A percentile compares a stretch with the other conserved stretches of the same genome.
Evolutionary conservation across 805 yeast species (phyloP).

Genomic region (Candida cerambycidarum): DNA sequence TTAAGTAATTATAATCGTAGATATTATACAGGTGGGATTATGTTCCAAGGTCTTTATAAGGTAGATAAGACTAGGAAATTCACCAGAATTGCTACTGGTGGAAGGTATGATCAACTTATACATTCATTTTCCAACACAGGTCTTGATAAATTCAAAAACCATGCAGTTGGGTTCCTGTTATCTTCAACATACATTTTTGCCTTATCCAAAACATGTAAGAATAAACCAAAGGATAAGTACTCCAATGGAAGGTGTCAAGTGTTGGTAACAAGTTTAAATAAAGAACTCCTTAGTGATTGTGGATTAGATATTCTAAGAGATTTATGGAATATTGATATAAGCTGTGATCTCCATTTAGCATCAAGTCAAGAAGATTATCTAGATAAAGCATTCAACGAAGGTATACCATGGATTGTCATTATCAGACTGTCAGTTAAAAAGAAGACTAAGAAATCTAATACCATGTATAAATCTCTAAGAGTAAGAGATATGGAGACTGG

Average conservation of each 20-base stretch:
- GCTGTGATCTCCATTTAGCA: constrained; percentile 59
- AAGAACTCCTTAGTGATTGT: constrained; percentile 51
- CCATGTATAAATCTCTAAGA: constrained; percentile 71
- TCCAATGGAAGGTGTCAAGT: constrained; percentile 69
- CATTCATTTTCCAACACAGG: constrained; percentile 58
- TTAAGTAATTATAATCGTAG: constrained; percentile 78
- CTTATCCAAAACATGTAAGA: constrained; percentile 26
- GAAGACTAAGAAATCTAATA: constrained; percentile 33
- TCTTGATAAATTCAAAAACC: constrained; percentile 25
- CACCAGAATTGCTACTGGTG: constrained; percentile 78
- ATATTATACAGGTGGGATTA: constrained; percentile 76
- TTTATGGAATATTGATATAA: constrained; percentile 77
- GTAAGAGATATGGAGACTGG: constrained; percentile 61
- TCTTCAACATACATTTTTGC: constrained; percentile 49
- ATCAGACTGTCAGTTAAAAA: constrained; percentile 55
- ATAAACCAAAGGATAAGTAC: constrained; percentile 27
- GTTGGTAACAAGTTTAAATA: constrained; percentile 67
- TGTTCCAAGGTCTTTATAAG: constrained; percentile 84
- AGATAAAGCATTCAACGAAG: constrained; percentile 62
- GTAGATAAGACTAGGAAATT: constrained; percentile 50
- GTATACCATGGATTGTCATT: constrained; percentile 73
- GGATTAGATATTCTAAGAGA: constrained; percentile 63
- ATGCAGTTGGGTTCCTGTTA: constrained; percentile 84
- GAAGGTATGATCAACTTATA: constrained; percentile 81
- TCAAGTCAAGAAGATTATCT: constrained; percentile 59